These are phyloP conservation scores for Populus nigra DNA, from an alignment of 345 rosid genomes.

Conservation along the genomic window DNA sequence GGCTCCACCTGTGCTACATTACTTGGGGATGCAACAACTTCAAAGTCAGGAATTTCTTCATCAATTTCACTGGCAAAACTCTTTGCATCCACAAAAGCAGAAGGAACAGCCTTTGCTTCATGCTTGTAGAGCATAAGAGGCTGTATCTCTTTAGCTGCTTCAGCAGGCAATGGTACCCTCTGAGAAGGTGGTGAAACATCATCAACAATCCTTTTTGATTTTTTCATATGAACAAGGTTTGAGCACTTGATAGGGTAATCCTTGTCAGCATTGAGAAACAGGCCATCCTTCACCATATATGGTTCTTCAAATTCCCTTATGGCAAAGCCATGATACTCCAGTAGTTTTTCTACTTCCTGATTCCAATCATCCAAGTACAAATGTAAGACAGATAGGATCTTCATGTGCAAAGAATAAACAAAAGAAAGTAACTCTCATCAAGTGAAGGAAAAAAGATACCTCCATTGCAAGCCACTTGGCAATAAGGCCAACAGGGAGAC, in stretches of 20 bases:
- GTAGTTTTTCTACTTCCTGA: constrained; percentile 75
- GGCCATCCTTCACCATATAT: constrained; percentile 89
- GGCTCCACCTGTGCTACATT: constrained; percentile 27
- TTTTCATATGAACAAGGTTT: constrained; percentile 74
- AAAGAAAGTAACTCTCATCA: neutral
- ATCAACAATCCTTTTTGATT: constrained; percentile 55
- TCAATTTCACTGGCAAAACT: constrained; percentile 31
- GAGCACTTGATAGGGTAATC: constrained; percentile 85
- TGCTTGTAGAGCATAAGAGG: constrained; percentile 26
- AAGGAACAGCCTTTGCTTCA: constrained; percentile 27
- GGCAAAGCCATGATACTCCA: constrained; percentile 73
- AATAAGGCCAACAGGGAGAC: constrained; percentile 70
- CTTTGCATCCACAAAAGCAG: constrained; percentile 32
- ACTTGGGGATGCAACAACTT: constrained; percentile 38
- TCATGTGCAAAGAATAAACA: neutral
- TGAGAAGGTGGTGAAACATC: constrained; percentile 54
- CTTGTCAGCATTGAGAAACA: constrained; percentile 64
- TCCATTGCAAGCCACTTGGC: constrained; percentile 93
- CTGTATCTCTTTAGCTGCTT: constrained; percentile 35
- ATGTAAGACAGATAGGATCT: constrained; percentile 25
- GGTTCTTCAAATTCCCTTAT: constrained; percentile 85
- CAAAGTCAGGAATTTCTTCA: constrained; percentile 47
- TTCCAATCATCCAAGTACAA: constrained; percentile 29
- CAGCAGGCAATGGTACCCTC: constrained; percentile 26
- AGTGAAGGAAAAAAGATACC: constrained; percentile 40